phyloP scores from a whole-genome alignment of 805 yeast genomes.

The Candida loeiensis region DNA sequence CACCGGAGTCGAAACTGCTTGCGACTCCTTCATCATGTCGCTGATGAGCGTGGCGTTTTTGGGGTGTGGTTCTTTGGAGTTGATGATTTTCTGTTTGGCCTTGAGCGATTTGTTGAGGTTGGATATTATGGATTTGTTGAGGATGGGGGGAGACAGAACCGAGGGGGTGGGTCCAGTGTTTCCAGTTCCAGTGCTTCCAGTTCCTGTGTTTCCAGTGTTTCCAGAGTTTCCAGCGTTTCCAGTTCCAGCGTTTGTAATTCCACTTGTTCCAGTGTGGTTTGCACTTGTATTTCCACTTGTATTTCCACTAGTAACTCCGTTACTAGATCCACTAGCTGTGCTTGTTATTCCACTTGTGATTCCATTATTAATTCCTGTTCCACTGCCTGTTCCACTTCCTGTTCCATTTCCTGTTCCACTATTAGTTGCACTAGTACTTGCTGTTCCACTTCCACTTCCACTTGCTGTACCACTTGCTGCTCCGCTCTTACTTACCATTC shows the following conservation, averaged over 20 bases:
- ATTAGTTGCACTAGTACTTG: neutral
- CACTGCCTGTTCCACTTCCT: neutral
- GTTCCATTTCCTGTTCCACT: neutral
- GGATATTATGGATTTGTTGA: conserved; percentile 31
- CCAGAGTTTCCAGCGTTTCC: too few species aligned
- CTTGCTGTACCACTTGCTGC: too few species aligned
- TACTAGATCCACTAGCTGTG: neutral
- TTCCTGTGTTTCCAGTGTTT: too few species aligned
- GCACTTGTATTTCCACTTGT: too few species aligned
- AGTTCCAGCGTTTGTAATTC: too few species aligned
- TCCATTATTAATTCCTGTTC: neutral
- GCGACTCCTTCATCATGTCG: conserved; percentile 26
- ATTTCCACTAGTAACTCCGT: too few species aligned
- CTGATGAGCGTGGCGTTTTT: conserved; percentile 33
- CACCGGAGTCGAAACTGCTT: conserved; percentile 23
- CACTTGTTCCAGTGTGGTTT: too few species aligned
- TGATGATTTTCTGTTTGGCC: conserved; percentile 41
- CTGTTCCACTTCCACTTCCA: neutral
- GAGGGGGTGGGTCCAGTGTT: too few species aligned
- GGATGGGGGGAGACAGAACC: conserved; percentile 4
- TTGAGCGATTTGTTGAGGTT: conserved; percentile 41
- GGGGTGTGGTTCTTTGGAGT: conserved; percentile 33
- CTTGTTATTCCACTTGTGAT: neutral
- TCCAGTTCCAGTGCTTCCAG: too few species aligned
- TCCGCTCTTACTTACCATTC: too few species aligned